phyloP scores from a whole-genome alignment of 2,329 filamentous ascomycete genomes.

The Colletotrichum sp. region DNA sequence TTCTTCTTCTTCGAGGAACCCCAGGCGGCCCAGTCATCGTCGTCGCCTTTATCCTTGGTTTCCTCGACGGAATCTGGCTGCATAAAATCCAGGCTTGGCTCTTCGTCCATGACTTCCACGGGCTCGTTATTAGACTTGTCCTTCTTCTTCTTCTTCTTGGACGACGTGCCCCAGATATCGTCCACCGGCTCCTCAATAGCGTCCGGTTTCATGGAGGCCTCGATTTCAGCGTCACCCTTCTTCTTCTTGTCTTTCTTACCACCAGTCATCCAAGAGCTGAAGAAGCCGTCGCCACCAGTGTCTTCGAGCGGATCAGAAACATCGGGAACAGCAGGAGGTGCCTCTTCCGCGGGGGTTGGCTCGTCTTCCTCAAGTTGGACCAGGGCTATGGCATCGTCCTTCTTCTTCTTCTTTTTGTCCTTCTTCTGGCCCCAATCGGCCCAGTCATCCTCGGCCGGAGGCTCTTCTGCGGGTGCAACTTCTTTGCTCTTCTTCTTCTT shows the following conservation, averaged over 20 bases:
- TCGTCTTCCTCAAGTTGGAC: slow-evolving; percentile 38
- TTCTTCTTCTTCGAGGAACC: slow-evolving; percentile 49
- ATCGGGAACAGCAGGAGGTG: slow-evolving; percentile 31
- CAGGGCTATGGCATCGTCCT: slow-evolving; percentile 33
- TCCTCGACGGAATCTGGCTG: slow-evolving; percentile 52
- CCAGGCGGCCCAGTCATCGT: slow-evolving; percentile 47
- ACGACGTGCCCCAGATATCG: slow-evolving; percentile 40
- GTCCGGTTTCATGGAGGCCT: slow-evolving; percentile 37
- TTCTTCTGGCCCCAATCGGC: slow-evolving; percentile 36
- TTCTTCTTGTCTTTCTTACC: slow-evolving; percentile 52
- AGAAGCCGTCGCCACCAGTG: slow-evolving; percentile 50
- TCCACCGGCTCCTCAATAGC: slow-evolving; percentile 49
- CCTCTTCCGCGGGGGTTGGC: slow-evolving; percentile 27
- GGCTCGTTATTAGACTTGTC: slow-evolving; percentile 54
- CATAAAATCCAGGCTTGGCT: slow-evolving; percentile 48
- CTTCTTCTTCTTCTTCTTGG: slow-evolving; percentile 57
- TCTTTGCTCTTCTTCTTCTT: slow-evolving; percentile 33
- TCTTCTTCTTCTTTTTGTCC: slow-evolving; percentile 54
- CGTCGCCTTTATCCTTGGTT: slow-evolving; percentile 47
- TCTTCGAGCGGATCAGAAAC: slow-evolving; percentile 38
- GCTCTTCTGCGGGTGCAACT: slow-evolving; percentile 25
- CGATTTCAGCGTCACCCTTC: slow-evolving; percentile 14
- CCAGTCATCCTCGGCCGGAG: slow-evolving; percentile 22
- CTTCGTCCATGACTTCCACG: slow-evolving; percentile 50
- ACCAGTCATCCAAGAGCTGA: slow-evolving; percentile 60